Conservation (phyloP, 495 filamentous ascomycete genomes). For the Daldinia grandis region DNA sequence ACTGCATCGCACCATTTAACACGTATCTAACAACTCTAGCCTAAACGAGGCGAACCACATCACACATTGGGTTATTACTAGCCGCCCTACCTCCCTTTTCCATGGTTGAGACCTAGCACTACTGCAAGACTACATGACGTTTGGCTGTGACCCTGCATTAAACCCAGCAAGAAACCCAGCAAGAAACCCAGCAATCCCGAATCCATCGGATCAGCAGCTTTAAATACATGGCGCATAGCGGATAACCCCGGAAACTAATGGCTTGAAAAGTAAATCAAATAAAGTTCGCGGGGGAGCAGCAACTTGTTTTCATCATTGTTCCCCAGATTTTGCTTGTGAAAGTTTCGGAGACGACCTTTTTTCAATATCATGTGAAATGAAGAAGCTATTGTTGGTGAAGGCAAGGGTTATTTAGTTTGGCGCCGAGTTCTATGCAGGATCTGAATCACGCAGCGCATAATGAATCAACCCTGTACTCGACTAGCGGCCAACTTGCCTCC, state of each 20-base stretch:
- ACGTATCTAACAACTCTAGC: slow-evolving; percentile 25
- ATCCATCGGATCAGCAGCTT: neutral
- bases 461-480: slow-evolving; percentile 35
- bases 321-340: neutral
- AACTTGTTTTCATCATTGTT: neutral
- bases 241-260: slow-evolving; percentile 1
- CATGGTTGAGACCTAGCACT: slow-evolving; percentile 17
- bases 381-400: neutral
- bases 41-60: slow-evolving; percentile 18
- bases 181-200: neutral
- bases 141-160: slow-evolving; percentile 17
- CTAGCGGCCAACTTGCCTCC: slow-evolving; percentile 36
- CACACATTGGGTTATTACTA: neutral
- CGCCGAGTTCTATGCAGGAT: slow-evolving; percentile 2
- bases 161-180: slow-evolving; percentile 1
- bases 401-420: slow-evolving; percentile 3
- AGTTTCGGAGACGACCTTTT: neutral
- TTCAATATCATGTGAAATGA: neutral
- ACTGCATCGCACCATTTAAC: slow-evolving; percentile 22
- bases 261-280: neutral
- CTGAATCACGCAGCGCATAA: slow-evolving; percentile 39
- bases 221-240: neutral
- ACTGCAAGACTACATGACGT: slow-evolving; percentile 19
- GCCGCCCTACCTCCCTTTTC: slow-evolving; percentile 8
- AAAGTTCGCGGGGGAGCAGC: neutral